Evolutionary conservation across 140 eudicot species (phyloP), one percentile per base, ranked within the genome.

Genomic region (Erigeron philadelphicus): DNA sequence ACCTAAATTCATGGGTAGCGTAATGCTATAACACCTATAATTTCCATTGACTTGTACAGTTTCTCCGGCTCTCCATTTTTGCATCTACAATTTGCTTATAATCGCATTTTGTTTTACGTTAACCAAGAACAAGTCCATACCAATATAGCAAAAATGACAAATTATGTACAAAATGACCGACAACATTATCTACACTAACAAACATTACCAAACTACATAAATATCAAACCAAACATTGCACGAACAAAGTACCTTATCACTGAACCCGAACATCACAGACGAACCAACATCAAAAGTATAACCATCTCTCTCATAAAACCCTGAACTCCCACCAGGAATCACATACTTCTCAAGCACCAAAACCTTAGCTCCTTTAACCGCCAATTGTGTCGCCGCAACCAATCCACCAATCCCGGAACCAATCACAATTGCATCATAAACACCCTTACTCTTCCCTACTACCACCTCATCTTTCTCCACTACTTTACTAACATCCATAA

Each of bases 261-360:
- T 84, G 85, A 92, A 92, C 47, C 98, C 98, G 53, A 92, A 92
- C 96, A 92, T 92, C 6, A 89, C 98, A 54, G 98, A 92, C 31
- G 98, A 92, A 63, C 96, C 96, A 68, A 88, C 95, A 84, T 89
- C 98, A 72, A 86, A 92, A 2, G 80, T 89, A 75, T 77, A 92
- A 8, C 98, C 98, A 78, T 92, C 98, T 80, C 93, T 88, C 84
- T 86, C 80, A 50, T 92, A 92, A 58, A 74, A 92, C 63, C 95
- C 98, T 46, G 98, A 92, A 72, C 98, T 92, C 67, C 98, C 98
- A 67, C 98, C 98, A 69, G 98, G 98, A 73, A 92, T 84, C 73
- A 92, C 87, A 79, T 92, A 92, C 72, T 92, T 92, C 84, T 92
- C 98, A 66, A 92, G 65, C 8, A 89, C 96, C 84, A 92, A 83